Conservation (phyloP, 139 green algal genomes). For the Yamagishiella unicocca region DNA sequence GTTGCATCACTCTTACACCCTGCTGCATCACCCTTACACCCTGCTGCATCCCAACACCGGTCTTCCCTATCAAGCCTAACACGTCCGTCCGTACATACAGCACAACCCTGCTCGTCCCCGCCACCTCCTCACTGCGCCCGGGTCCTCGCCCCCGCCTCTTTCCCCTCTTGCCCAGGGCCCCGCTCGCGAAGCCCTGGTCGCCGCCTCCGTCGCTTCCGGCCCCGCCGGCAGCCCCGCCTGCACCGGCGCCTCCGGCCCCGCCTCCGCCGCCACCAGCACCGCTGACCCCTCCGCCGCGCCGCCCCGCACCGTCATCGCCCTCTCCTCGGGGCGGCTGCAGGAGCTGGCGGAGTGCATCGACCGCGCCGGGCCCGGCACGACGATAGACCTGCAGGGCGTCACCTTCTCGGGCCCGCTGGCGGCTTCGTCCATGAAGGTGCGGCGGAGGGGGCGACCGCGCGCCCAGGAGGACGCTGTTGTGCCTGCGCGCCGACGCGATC, state of each 20-base stretch:
- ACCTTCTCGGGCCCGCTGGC: slow-evolving; percentile 16
- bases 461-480: too few relatives aligned
- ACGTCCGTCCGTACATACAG: too few relatives aligned
- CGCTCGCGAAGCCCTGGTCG: background rate
- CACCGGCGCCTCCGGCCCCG: background rate
- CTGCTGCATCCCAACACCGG: too few relatives aligned
- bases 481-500: too few relatives aligned
- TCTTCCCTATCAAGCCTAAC: too few relatives aligned
- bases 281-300: too few relatives aligned
- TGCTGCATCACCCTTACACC: too few relatives aligned
- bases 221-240: background rate
- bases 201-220: background rate
- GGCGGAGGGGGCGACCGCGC: too few relatives aligned
- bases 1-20: too few relatives aligned
- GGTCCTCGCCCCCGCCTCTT: background rate
- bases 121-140: background rate
- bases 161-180: background rate
- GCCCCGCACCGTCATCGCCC: background rate
- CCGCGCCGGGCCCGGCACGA: background rate
- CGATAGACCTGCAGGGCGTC: slow-evolving; percentile 34
- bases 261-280: background rate
- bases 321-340: slow-evolving; percentile 39
- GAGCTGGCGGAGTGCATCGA: slow-evolving; percentile 39
- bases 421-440: slow-evolving; percentile 29
- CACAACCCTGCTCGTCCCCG: too few relatives aligned